These are phyloP conservation scores for Skeletonema grethae DNA, from an alignment of 108 stramenopile species.

Conservation along the genomic window DNA sequence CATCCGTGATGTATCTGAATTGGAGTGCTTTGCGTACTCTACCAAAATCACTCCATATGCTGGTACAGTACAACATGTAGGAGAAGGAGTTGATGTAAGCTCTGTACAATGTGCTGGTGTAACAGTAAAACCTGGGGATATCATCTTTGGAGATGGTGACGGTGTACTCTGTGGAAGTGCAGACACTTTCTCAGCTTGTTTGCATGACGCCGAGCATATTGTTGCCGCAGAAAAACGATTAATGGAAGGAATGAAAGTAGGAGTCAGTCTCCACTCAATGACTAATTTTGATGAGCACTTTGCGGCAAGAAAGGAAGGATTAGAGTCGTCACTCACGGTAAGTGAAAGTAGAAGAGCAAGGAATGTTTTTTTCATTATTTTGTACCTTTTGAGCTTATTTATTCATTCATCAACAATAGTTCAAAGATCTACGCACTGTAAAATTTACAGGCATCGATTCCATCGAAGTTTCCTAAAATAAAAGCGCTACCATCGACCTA, in stretches of 20 bases:
- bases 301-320: slow-evolving; percentile 26
- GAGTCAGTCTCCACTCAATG: slow-evolving; percentile 40
- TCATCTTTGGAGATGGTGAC: slow-evolving; percentile 52
- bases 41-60: slow-evolving; percentile 53
- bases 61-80: slow-evolving; percentile 51
- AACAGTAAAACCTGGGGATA: slow-evolving; percentile 51
- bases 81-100: slow-evolving; percentile 38
- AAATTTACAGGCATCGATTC: slow-evolving; percentile 28
- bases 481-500: slow-evolving; percentile 20
- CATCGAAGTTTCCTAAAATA: not conserved
- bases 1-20: slow-evolving; percentile 45
- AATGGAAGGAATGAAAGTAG: slow-evolving; percentile 33
- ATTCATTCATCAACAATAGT: not conserved
- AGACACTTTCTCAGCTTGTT: slow-evolving; percentile 21
- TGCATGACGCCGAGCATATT: slow-evolving; percentile 46
- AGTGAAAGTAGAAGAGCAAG: not conserved
- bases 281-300: slow-evolving; percentile 46
- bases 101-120: slow-evolving; percentile 54
- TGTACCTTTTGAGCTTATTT: too few species aligned
- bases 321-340: slow-evolving; percentile 29
- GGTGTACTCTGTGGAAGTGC: slow-evolving; percentile 33
- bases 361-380: not conserved
- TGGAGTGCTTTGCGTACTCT: slow-evolving; percentile 29
- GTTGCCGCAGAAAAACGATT: slow-evolving; percentile 29
- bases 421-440: slow-evolving; percentile 28